Conservation (phyloP, 1,284 basidiomycete genomes). For the Tylopilus sp. region DNA sequence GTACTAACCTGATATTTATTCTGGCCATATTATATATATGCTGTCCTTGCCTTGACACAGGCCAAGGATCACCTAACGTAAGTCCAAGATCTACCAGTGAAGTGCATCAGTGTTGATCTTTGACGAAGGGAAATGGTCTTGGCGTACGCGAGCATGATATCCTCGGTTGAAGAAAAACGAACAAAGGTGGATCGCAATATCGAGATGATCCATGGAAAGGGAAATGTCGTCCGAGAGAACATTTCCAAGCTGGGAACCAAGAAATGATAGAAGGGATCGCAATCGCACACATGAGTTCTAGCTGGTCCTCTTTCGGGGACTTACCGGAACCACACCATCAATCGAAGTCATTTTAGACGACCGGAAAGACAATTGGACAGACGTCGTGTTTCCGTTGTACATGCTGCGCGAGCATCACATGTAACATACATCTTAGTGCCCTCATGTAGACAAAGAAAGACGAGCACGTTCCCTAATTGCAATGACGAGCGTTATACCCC, state of each 20-base stretch:
- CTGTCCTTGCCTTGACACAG: slow-evolving; percentile 10
- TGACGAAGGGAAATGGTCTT: slow-evolving; percentile 18
- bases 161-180: slow-evolving; percentile 19
- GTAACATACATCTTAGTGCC: neutral
- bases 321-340: neutral
- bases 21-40: slow-evolving; percentile 3
- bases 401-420: neutral
- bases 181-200: slow-evolving; percentile 15
- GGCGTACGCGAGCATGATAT: slow-evolving; percentile 18
- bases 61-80: slow-evolving; percentile 32
- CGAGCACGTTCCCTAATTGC: neutral
- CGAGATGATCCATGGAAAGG: slow-evolving; percentile 16
- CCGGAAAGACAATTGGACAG: neutral
- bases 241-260: slow-evolving; percentile 19
- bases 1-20: neutral
- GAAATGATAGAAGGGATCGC: slow-evolving; percentile 6
- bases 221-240: slow-evolving; percentile 21
- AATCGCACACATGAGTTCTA: neutral
- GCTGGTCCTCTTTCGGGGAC: neutral
- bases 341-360: neutral
- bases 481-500: neutral
- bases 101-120: slow-evolving; percentile 1
- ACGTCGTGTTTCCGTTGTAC: neutral
- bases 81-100: neutral
- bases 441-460: neutral